Percentiles rank a stretch among this genome's conserved stretches.
These are phyloP conservation scores for Podospora didyma DNA, from an alignment of 495 filamentous ascomycete species.

Conservation along the genomic window DNA sequence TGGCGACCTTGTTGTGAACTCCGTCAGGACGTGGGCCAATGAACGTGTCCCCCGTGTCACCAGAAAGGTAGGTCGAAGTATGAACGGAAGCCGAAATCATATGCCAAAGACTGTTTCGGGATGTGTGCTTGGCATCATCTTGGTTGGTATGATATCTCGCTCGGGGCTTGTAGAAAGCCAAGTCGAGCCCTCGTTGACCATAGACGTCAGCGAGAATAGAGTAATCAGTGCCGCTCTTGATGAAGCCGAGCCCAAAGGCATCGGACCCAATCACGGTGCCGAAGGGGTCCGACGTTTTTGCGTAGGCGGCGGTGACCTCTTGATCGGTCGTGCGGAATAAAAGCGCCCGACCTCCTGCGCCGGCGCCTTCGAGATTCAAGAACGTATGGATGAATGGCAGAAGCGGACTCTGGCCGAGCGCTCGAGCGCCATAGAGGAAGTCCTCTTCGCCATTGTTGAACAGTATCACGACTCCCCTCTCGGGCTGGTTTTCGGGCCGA, in stretches of 20 bases:
- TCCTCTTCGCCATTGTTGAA: conserved; percentile 98
- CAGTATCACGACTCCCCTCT: conserved; percentile 75
- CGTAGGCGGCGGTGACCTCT: conserved; percentile 79
- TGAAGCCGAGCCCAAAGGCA: conserved; percentile 72
- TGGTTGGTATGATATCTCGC: conserved; percentile 88
- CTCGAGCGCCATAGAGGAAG: conserved; percentile 82
- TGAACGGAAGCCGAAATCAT: conserved; percentile 82
- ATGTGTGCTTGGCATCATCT: conserved; percentile 79
- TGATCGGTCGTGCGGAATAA: conserved; percentile 83
- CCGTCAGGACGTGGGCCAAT: conserved; percentile 54
- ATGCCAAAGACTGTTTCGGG: conserved; percentile 76
- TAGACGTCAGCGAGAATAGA: conserved; percentile 74
- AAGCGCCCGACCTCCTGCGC: conserved; percentile 84
- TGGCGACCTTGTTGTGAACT: conserved; percentile 54
- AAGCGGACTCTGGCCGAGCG: conserved; percentile 79
- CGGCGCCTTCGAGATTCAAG: conserved; percentile 91
- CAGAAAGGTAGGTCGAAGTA: conserved; percentile 66
- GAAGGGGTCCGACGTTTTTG: conserved; percentile 67
- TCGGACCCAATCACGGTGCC: conserved; percentile 77
- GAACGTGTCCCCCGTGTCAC: conserved; percentile 65
- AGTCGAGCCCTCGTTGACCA: conserved; percentile 83
- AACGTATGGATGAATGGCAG: conserved; percentile 75
- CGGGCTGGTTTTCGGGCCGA: conserved; percentile 66
- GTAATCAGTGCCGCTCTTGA: conserved; percentile 88
- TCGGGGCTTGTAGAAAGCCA: conserved; percentile 84